Percentiles rank a stretch among this genome's conserved stretches.
phyloP scores from a whole-genome alignment of 1,284 basidiomycete species.

The Ceratobasidium sp. region DNA sequence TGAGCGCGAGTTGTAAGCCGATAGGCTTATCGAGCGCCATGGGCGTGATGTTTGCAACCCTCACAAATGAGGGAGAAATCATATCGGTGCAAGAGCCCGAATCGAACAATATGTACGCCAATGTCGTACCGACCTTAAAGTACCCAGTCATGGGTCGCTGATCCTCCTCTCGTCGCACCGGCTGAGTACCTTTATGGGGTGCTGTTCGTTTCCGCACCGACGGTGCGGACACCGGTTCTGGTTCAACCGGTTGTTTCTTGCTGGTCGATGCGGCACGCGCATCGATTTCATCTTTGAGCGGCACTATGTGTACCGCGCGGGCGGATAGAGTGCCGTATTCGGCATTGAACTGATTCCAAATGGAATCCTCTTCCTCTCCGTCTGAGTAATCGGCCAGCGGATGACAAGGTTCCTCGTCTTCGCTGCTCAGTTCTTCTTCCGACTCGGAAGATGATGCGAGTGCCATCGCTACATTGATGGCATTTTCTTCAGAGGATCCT shows the following conservation, averaged over 20 bases:
- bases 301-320: not conserved
- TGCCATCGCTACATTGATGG: not conserved
- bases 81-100: conserved; percentile 12
- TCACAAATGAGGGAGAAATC: conserved; percentile 1
- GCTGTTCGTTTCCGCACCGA: not conserved
- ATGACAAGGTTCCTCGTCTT: not conserved
- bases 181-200: not conserved
- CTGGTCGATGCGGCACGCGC: not conserved
- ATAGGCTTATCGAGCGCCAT: not conserved
- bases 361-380: not conserved
- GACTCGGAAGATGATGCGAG: not conserved
- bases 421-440: not conserved
- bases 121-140: not conserved
- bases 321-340: not conserved
- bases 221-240: not conserved
- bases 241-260: not conserved
- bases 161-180: not conserved
- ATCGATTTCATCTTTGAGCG: not conserved
- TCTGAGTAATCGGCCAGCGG: not conserved
- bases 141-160: conserved; percentile 10
- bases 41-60: not conserved
- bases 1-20: conserved; percentile 14
- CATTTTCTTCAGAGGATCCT: not conserved
- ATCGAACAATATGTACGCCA: conserved; percentile 26
- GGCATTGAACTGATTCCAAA: not conserved